These are phyloP conservation scores for Wickerhamomyces sp. DNA, from an alignment of 1,139 yeast genomes.

Conservation along the genomic window DNA sequence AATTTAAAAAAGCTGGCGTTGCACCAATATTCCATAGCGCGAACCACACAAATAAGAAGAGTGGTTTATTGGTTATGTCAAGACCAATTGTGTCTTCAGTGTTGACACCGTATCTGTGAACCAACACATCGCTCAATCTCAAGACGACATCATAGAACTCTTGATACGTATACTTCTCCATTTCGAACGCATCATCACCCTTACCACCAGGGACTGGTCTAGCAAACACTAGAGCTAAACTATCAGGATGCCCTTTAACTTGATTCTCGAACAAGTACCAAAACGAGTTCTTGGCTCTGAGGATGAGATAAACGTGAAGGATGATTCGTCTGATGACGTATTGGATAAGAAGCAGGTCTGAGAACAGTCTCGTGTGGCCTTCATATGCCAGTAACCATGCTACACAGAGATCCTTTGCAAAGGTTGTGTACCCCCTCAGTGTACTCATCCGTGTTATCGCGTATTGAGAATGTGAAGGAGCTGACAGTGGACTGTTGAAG, in stretches of 20 bases:
- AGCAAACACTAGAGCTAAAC: conserved; percentile 57
- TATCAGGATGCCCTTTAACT: conserved; percentile 45
- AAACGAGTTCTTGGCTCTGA: conserved; percentile 48
- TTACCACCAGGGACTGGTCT: conserved; percentile 36
- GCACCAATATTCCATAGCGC: conserved; percentile 93
- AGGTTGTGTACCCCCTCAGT: too few species aligned
- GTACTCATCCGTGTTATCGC: too few species aligned
- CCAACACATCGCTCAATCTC: conserved; percentile 60
- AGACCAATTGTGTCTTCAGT: conserved; percentile 70
- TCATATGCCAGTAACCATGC: too few species aligned
- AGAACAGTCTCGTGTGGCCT: conserved; percentile 19
- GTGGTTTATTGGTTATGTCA: conserved; percentile 78
- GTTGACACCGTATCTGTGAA: conserved; percentile 57
- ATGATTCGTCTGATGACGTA: conserved; percentile 22
- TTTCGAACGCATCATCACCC: conserved; percentile 49
- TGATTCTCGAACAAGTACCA: conserved; percentile 63
- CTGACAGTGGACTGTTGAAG: too few species aligned
- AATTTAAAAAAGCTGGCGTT: conserved; percentile 79
- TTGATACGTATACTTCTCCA: conserved; percentile 63
- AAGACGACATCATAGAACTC: conserved; percentile 64
- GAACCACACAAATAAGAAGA: conserved; percentile 75
- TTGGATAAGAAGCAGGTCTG: conserved; percentile 25
- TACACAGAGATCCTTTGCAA: too few species aligned
- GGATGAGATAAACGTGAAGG: conserved; percentile 14
- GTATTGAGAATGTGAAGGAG: too few species aligned